Conservation (phyloP, 1,284 basidiomycete genomes). For the Fomitopsis betulina region DNA sequence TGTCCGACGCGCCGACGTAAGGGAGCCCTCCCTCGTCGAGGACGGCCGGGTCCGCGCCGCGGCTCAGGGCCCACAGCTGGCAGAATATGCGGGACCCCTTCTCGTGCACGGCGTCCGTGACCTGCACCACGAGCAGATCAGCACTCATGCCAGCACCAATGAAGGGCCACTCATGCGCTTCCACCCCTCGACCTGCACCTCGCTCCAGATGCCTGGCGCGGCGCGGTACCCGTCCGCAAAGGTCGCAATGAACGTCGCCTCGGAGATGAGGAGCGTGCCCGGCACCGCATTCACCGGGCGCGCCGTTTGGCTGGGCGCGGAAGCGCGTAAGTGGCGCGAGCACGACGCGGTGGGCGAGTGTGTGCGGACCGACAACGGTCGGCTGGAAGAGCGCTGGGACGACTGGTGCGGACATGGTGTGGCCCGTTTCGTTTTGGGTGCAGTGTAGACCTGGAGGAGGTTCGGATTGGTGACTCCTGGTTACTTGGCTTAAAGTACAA, state of each 20-base stretch:
- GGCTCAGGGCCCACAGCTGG: conserved; percentile 46
- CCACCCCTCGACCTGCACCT: conserved; percentile 44
- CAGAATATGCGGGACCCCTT: conserved; percentile 37
- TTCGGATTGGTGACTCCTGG: too few species aligned
- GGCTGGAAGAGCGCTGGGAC: conserved; percentile 39
- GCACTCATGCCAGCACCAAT: too few species aligned
- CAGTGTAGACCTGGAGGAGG: too few species aligned
- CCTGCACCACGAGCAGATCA: conserved; percentile 8
- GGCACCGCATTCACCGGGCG: conserved; percentile 29
- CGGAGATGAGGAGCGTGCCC: conserved; percentile 46
- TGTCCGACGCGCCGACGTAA: conserved; percentile 36
- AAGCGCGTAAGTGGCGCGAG: conserved; percentile 44
- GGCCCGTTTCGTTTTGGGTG: too few species aligned
- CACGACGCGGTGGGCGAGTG: conserved; percentile 41
- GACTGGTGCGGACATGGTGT: conserved; percentile 12
- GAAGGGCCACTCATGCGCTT: conserved; percentile 29
- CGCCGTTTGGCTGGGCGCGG: conserved; percentile 27
- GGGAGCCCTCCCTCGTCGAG: conserved; percentile 15
- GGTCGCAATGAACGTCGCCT: conserved; percentile 39
- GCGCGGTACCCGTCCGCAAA: conserved; percentile 34
- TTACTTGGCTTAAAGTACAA: too few species aligned
- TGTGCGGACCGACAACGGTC: conserved; percentile 34
- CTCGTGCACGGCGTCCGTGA: conserved; percentile 26
- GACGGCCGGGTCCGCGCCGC: conserved; percentile 30
- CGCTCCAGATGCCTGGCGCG: conserved; percentile 40